Evolutionary conservation across 305 asterid genomes (phyloP).

Genomic region (Vinca major): DNA sequence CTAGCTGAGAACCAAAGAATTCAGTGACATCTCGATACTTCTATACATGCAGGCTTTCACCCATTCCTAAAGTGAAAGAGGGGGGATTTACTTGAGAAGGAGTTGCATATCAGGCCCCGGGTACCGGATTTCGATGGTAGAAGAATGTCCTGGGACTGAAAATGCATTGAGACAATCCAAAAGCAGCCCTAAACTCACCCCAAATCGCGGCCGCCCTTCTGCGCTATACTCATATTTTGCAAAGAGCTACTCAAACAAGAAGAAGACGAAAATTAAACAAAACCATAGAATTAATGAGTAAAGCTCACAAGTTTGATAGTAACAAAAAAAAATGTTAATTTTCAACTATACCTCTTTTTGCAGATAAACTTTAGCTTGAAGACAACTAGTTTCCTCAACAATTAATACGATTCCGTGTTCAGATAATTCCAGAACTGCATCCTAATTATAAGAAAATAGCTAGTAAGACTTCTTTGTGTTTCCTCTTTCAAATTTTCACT

Average conservation of each 20-base stretch:
- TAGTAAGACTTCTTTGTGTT: too few species aligned
- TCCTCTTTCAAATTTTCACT: too few species aligned
- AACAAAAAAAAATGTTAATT: not conserved
- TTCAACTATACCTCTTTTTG: constrained; percentile 58
- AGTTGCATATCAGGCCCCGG: constrained; percentile 98
- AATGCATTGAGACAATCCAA: constrained; percentile 75
- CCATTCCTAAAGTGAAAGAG: not conserved
- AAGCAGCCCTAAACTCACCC: constrained; percentile 79
- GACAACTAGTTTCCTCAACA: constrained; percentile 86
- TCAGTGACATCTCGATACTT: not conserved
- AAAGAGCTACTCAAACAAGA: constrained; percentile 41
- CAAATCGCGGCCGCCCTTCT: constrained; percentile 82
- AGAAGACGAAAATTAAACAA: not conserved
- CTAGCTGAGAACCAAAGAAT: not conserved
- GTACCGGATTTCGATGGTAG: constrained; percentile 59
- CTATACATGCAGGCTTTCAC: not conserved
- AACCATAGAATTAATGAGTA: not conserved
- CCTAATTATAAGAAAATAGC: constrained; percentile 29
- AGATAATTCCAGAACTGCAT: constrained; percentile 69
- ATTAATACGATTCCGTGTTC: constrained; percentile 88
- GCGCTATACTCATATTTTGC: constrained; percentile 62
- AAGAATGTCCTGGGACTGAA: constrained; percentile 65
- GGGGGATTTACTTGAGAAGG: constrained; percentile 46
- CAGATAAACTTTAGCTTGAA: constrained; percentile 89
- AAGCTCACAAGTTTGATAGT: not conserved